Evolutionary conservation across 164 flowering plant genomes (phyloP).

Genomic region (Dillenia suffruticosa): DNA sequence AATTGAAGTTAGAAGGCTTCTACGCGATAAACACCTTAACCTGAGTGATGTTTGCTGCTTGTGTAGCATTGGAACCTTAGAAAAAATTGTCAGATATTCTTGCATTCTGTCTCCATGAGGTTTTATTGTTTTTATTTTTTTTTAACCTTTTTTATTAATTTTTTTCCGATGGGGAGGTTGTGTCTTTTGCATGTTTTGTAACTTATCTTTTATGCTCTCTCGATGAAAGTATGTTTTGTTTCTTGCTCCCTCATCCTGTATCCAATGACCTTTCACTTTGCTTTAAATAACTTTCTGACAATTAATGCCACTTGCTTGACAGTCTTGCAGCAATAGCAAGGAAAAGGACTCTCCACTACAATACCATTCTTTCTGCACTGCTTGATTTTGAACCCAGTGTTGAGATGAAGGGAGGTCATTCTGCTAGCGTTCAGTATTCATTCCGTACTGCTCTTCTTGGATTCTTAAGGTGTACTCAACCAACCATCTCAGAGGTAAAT

Average conservation of each 20-base stretch:
- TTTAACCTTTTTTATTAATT: background rate
- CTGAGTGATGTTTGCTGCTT: too few relatives aligned
- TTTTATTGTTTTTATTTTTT: background rate
- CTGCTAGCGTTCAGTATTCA: constrained; percentile 77
- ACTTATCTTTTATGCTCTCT: background rate
- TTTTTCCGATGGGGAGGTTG: background rate
- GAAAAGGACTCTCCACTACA: constrained; percentile 69
- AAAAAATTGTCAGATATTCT: too few relatives aligned
- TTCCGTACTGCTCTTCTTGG: constrained; percentile 89
- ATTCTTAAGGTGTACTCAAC: constrained; percentile 75
- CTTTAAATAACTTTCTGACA: background rate
- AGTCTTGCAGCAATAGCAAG: constrained; percentile 92
- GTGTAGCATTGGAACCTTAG: too few relatives aligned
- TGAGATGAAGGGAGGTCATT: constrained; percentile 62
- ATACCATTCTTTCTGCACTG: constrained; percentile 48
- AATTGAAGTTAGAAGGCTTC: too few relatives aligned
- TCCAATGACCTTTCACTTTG: background rate
- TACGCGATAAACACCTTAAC: too few relatives aligned
- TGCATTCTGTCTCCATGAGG: too few relatives aligned
- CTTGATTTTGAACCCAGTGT: constrained; percentile 63
- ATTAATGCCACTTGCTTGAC: constrained; percentile 19
- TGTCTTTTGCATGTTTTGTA: background rate
- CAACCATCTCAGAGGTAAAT: constrained; percentile 68
- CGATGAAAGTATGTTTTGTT: background rate
- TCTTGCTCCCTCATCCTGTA: background rate